phyloP scores from a whole-genome alignment of 345 rosid genomes.

The Pugionium cornutum region DNA sequence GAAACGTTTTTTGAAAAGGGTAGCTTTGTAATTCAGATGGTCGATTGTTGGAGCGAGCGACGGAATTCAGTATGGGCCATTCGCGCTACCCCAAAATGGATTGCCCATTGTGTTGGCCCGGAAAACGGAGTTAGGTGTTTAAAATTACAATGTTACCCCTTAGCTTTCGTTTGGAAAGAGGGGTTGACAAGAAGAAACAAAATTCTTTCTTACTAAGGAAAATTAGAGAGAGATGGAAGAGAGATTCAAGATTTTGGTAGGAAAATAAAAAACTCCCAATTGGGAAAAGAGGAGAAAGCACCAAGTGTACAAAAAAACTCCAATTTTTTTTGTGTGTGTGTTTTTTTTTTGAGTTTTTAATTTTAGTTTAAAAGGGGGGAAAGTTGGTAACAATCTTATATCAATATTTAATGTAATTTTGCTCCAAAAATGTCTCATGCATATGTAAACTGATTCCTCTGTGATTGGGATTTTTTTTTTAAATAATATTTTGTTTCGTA shows the following conservation, averaged over 20 bases:
- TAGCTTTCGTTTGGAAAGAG: conserved; percentile 9
- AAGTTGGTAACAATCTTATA: conserved; percentile 1
- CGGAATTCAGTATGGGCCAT: conserved; percentile 86
- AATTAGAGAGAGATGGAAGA: background rate
- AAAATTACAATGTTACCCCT: conserved; percentile 4
- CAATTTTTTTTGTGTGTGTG: background rate
- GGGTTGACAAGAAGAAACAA: background rate
- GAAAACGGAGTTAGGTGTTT: conserved; percentile 34
- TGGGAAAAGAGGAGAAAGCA: conserved; percentile 24
- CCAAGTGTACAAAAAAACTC: conserved; percentile 31
- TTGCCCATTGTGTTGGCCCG: conserved; percentile 60
- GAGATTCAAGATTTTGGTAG: conserved; percentile 28
- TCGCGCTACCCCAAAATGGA: conserved; percentile 83
- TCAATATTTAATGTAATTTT: conserved; percentile 1
- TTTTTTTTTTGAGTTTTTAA: background rate
- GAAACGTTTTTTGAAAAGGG: conserved; percentile 17
- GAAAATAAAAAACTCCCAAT: background rate
- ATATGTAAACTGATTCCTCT: conserved; percentile 13
- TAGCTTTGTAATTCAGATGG: conserved; percentile 51
- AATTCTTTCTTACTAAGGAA: conserved; percentile 6
- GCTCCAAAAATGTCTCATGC: background rate
- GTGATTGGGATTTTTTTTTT: background rate
- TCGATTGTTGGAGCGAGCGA: conserved; percentile 46
- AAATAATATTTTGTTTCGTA: background rate
- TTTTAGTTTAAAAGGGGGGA: conserved; percentile 10